A percentile compares a stretch with the other conserved stretches of the same genome.
Conservation (phyloP, 2,329 filamentous ascomycete species). For the Fusarium mangiferae region DNA sequence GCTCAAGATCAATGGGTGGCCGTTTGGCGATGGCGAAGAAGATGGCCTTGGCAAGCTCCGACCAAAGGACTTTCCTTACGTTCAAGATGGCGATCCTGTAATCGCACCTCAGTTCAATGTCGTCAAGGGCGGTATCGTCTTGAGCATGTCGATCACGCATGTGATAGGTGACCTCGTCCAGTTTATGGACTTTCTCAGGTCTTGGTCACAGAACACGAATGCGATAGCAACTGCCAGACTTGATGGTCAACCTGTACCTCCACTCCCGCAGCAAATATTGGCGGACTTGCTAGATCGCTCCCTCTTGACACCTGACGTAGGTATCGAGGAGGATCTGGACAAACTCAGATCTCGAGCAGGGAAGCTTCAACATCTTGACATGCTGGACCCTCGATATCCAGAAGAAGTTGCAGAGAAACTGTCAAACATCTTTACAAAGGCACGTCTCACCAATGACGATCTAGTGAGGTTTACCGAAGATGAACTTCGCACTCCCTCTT, state of each 20-base stretch:
- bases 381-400: constrained; percentile 5
- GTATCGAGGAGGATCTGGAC: background rate
- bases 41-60: constrained; percentile 12
- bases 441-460: constrained; percentile 2
- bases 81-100: constrained; percentile 4
- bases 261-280: background rate
- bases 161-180: constrained; percentile 12
- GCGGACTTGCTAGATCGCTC: constrained; percentile 7
- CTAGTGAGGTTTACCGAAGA: background rate
- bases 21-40: constrained; percentile 2
- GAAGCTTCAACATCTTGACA: background rate
- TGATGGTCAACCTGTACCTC: background rate
- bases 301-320: background rate
- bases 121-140: background rate
- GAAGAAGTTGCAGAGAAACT: background rate
- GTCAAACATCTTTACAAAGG: background rate
- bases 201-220: constrained; percentile 5
- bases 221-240: background rate
- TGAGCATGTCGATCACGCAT: constrained; percentile 15
- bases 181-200: constrained; percentile 4
- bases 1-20: background rate
- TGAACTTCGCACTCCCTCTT: background rate
- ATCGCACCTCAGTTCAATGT: constrained; percentile 13
- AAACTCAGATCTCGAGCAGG: background rate
- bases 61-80: background rate